Conservation (phyloP, 805 yeast species). For the Saccharomycopsis synnaedendra region DNA sequence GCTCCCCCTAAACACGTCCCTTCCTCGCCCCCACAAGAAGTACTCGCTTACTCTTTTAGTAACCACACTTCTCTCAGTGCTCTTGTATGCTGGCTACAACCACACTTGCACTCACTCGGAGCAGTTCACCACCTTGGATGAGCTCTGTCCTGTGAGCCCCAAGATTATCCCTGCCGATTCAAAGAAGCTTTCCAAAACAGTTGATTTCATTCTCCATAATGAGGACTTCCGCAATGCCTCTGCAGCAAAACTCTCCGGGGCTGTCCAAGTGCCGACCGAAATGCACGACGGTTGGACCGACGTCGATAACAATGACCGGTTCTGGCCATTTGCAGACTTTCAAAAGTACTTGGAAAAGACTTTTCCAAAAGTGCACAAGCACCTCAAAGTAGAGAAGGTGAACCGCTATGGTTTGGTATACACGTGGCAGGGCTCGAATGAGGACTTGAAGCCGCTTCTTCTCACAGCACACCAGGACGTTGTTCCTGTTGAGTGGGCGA, state of each 20-base stretch:
- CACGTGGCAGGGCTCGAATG: conserved; percentile 51
- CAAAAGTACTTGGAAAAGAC: conserved; percentile 40
- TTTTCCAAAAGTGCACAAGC: conserved; percentile 41
- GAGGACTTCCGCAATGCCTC: conserved; percentile 29
- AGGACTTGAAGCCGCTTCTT: conserved; percentile 47
- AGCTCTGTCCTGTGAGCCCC: conserved; percentile 7
- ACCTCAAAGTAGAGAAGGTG: conserved; percentile 39
- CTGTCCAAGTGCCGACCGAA: conserved; percentile 57
- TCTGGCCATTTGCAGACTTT: conserved; percentile 35
- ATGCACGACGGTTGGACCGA: conserved; percentile 42
- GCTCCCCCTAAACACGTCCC: too few relatives aligned
- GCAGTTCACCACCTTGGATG: neutral
- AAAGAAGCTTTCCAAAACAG: conserved; percentile 1
- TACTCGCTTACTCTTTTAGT: too few relatives aligned
- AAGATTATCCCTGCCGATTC: conserved; percentile 7
- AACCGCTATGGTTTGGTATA: conserved; percentile 54
- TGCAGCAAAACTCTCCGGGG: conserved; percentile 37
- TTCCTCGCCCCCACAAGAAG: too few relatives aligned
- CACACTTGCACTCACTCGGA: too few relatives aligned
- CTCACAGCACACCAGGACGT: conserved; percentile 74
- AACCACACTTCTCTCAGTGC: too few relatives aligned
- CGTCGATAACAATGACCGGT: conserved; percentile 33
- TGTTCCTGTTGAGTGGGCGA: conserved; percentile 62
- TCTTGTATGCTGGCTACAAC: too few relatives aligned
- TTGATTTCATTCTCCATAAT: conserved; percentile 20